Base-by-base conservation (phyloP, 2,329 filamentous ascomycete species). In the Grosmannia clavigera region DNA sequence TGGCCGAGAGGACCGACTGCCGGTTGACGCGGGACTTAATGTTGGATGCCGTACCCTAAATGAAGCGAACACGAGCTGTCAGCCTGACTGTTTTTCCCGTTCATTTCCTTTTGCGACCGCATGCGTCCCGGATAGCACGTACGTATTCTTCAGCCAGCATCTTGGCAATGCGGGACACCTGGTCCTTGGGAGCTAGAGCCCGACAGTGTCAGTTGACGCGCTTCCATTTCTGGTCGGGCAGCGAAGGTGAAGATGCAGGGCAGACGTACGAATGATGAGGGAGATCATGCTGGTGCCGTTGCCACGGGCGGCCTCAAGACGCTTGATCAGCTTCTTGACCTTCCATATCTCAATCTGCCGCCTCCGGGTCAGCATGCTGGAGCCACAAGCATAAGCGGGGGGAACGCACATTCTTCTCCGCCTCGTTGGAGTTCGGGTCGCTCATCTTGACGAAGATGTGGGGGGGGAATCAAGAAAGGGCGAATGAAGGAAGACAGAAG, bases 81-180 rank as follows among this genome's bases (percentile, higher is more conserved):
- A 55, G 53, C n/a, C 22, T n/a, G 11, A 11, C 3, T 27, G 10
- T 51, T 12, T 10, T 16, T 7, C 12, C 12, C 3, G 38, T 46
- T 46, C 6, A 2, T 22, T 46, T 19, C 43, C 19, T 46, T n/a
- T 43, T 7, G 43, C 43, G 43, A 46, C 19, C 19, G 43, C 43
- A 46, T n/a, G 27, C 25, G 38, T 12, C n/a, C 33, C 35, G 27
- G 33, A 19, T 14, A 10, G 3, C 16, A 78, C 88, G 67, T 82
- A 94, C 90, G 73, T 94, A 96, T 89, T 96, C 92, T 96, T 99
- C 94, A 80, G 95, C 95, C 86, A 99, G 88, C 94, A 99, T 99
- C 83, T 97, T 97, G 63, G 94, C 90, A 60, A 90, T 88, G 70
- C 92, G 87, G 54, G 94, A 97, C 65, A 99, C 84, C 78, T 99